These are phyloP conservation scores for Hypoxylon sp. DNA, from an alignment of 2,329 filamentous ascomycete species.

Conservation along the genomic window DNA sequence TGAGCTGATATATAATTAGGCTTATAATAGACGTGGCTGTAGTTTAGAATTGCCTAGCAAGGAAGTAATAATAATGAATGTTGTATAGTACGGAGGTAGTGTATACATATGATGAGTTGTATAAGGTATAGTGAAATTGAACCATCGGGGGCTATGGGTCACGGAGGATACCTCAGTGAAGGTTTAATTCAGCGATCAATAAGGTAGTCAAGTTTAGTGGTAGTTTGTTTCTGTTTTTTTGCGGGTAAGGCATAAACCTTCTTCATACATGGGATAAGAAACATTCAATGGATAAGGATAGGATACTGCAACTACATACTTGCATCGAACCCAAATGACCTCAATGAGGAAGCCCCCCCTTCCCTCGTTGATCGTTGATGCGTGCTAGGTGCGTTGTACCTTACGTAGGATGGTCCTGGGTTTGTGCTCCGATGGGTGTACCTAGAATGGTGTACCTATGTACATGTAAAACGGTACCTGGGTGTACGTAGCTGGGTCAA, in stretches of 20 bases:
- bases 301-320: neutral
- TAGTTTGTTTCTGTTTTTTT: neutral
- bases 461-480: conserved; percentile 3
- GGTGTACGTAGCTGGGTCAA: conserved; percentile 7
- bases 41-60: conserved; percentile 17
- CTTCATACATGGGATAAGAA: neutral
- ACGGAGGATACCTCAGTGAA: neutral
- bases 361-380: conserved; percentile 15
- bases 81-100: conserved; percentile 2
- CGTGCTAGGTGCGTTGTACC: conserved; percentile 1
- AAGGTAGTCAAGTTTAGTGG: neutral
- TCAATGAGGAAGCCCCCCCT: conserved; percentile 13
- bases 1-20: neutral
- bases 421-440: neutral
- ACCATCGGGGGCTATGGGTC: neutral
- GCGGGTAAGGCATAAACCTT: conserved; percentile 1
- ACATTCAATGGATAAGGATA: neutral
- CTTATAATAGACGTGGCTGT: neutral
- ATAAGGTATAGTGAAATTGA: conserved; percentile 1
- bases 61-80: conserved; percentile 10
- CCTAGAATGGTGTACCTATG: neutral
- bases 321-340: conserved; percentile 22
- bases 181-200: neutral
- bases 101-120: conserved; percentile 1
- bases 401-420: neutral